These are phyloP conservation scores for Aspergillus arachidicola DNA, from an alignment of 2,329 filamentous ascomycete genomes.

Conservation along the genomic window DNA sequence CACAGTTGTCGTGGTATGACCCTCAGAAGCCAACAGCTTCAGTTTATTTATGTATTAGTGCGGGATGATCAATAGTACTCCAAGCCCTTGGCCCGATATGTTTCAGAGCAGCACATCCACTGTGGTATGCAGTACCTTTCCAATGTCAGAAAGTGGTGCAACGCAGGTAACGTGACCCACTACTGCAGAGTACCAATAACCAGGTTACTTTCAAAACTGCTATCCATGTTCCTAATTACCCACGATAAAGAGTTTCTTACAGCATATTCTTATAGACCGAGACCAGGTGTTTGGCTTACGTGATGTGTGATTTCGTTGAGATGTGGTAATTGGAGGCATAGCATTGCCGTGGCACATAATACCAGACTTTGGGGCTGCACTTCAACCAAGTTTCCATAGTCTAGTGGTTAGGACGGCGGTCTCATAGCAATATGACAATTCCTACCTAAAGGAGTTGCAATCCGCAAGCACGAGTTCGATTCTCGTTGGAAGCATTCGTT, in stretches of 20 bases:
- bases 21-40: too few species aligned
- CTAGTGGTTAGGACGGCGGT: constrained; percentile 14
- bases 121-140: not conserved
- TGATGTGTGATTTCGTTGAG: too few species aligned
- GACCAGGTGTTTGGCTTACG: not conserved
- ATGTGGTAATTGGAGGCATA: too few species aligned
- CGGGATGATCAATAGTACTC: too few species aligned
- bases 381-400: constrained; percentile 7
- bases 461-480: constrained; percentile 15
- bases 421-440: constrained; percentile 9
- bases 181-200: not conserved
- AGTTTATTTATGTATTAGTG: too few species aligned
- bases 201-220: not conserved
- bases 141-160: not conserved
- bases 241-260: not conserved
- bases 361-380: fast-evolving
- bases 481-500: constrained; percentile 8
- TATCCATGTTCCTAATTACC: not conserved
- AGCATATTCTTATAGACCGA: not conserved
- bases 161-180: not conserved
- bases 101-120: not conserved
- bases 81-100: too few species aligned
- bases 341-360: not conserved
- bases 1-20: too few species aligned
- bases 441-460: constrained; percentile 10